A percentile compares a stretch with the other conserved stretches of the same genome.
Conservation (phyloP, 2,329 filamentous ascomycete species). For the Emericellopsis atlantica region DNA sequence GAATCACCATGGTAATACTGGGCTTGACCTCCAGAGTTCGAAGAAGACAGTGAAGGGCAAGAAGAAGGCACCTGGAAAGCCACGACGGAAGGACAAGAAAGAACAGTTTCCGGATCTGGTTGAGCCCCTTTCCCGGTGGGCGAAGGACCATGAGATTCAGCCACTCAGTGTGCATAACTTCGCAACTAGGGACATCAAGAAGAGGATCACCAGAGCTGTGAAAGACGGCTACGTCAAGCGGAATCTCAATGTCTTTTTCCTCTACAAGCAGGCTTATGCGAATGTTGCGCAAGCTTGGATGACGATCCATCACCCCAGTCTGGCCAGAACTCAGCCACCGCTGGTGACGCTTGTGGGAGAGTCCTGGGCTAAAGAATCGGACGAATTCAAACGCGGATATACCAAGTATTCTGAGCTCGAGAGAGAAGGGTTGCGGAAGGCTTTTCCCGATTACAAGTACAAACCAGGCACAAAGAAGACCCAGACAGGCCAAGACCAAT, state of each 20-base stretch:
- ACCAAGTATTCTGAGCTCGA: conserved; percentile 1
- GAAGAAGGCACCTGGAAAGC: background rate
- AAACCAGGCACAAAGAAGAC: conserved; percentile 2
- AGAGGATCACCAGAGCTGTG: background rate
- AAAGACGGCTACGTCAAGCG: conserved; percentile 1
- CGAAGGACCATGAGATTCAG: background rate
- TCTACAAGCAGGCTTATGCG: conserved; percentile 1
- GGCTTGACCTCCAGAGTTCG: background rate
- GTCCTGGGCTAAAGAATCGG: conserved; percentile 2
- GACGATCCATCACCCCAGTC: background rate
- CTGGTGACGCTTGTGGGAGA: conserved; percentile 1
- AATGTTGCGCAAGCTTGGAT: conserved; percentile 2
- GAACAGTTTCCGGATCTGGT: conserved; percentile 1
- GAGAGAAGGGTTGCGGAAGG: background rate
- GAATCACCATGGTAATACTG: background rate
- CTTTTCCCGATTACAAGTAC: conserved; percentile 4
- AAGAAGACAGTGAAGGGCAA: background rate
- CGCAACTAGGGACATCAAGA: conserved; percentile 1
- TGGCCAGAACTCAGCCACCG: conserved; percentile 1
- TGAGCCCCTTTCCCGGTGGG: conserved; percentile 1
- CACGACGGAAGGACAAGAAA: background rate
- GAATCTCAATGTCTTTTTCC: conserved; percentile 2
- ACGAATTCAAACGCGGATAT: conserved; percentile 1
- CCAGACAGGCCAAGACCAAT: background rate
- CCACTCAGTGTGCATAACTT: background rate